Evolutionary conservation across 2,329 filamentous ascomycete genomes (phyloP).

Genomic region (Helminthosporium solani): DNA sequence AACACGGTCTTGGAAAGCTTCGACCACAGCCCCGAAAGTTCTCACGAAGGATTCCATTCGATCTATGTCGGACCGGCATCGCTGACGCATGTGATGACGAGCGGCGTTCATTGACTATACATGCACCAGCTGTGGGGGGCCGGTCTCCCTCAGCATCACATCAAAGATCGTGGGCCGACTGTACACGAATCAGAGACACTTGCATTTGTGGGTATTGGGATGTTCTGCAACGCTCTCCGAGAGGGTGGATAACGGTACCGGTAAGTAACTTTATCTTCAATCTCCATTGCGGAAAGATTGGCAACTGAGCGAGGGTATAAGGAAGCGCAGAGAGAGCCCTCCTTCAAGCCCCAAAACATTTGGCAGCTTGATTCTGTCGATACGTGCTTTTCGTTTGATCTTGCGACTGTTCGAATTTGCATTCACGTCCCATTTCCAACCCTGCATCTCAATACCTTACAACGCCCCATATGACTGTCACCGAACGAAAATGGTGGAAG

Average conservation of each 20-base stretch:
- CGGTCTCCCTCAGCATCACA: background rate
- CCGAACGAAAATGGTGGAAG: constrained; percentile 57
- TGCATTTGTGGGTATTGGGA: background rate
- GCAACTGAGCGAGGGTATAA: background rate
- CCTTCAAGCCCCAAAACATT: background rate
- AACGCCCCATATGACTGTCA: constrained; percentile 29
- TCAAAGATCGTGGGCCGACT: constrained; percentile 5
- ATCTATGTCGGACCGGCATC: constrained; percentile 4
- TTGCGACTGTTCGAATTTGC: too few relatives aligned
- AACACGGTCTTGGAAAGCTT: background rate
- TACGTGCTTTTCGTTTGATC: background rate
- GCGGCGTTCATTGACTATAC: background rate
- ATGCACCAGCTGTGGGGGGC: background rate
- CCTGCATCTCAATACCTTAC: background rate
- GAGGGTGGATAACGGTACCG: background rate
- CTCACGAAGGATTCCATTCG: constrained; percentile 5
- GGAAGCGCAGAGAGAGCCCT: background rate
- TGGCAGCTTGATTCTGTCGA: background rate
- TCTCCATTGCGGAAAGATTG: background rate
- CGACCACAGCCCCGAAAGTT: constrained; percentile 6
- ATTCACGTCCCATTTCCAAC: background rate
- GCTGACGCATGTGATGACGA: background rate
- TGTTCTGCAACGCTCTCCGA: background rate
- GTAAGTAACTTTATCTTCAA: too few relatives aligned
- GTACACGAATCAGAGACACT: constrained; percentile 2